Evolutionary conservation across 139 green algal genomes (phyloP).

Genomic region (Yamagishiella unicocca): DNA sequence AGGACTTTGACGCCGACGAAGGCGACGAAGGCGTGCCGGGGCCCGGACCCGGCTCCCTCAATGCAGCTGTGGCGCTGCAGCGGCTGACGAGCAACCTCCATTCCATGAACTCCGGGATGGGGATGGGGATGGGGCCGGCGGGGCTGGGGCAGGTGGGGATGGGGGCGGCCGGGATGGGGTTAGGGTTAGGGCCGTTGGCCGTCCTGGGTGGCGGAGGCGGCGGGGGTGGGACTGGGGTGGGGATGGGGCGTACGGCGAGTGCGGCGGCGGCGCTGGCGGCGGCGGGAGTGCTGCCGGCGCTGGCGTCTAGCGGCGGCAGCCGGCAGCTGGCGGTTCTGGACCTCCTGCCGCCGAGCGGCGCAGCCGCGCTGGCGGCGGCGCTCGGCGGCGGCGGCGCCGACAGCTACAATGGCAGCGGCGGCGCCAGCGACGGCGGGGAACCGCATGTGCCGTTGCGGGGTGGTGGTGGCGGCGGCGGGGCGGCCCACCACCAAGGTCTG

Average conservation of each 20-base stretch:
- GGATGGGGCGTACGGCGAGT: neutral
- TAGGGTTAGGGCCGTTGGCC: neutral
- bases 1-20: neutral
- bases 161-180: neutral
- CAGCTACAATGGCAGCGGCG: conserved; percentile 2
- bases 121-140: neutral
- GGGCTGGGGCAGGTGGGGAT: neutral
- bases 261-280: neutral
- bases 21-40: neutral
- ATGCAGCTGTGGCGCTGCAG: conserved; percentile 19
- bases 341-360: conserved; percentile 7
- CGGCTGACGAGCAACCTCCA: neutral
- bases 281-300: conserved; percentile 13
- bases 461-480: neutral
- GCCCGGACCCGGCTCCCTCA: neutral
- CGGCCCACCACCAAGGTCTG: neutral
- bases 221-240: neutral
- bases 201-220: neutral
- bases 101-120: conserved; percentile 6
- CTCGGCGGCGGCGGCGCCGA: neutral
- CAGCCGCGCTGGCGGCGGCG: conserved; percentile 11
- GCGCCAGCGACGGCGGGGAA: no score
- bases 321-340: conserved; percentile 19
- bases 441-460: no score
- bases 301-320: neutral